A percentile compares a stretch with the other conserved stretches of the same genome.
phyloP scores from a whole-genome alignment of 805 yeast genomes.

The Candida sanyiensis region DNA sequence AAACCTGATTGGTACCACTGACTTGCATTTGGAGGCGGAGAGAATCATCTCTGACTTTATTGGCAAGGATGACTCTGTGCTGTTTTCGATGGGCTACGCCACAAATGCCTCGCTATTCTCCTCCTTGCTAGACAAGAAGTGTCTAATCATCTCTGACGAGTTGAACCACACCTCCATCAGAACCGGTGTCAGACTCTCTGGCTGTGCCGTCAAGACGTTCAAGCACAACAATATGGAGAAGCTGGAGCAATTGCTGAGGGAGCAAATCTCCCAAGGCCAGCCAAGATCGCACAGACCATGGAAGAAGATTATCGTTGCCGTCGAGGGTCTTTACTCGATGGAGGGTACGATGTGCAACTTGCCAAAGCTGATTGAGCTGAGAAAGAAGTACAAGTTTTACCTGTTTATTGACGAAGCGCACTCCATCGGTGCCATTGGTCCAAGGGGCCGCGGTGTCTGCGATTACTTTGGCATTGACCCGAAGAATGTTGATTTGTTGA shows the following conservation, averaged over 20 bases:
- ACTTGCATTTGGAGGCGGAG: constrained; percentile 72
- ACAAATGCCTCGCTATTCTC: constrained; percentile 88
- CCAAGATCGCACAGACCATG: constrained; percentile 95
- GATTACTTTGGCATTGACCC: constrained; percentile 86
- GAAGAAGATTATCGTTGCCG: constrained; percentile 79
- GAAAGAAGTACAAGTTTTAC: constrained; percentile 82
- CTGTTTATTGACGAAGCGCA: constrained; percentile 96
- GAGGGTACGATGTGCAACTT: constrained; percentile 77
- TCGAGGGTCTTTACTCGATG: constrained; percentile 84
- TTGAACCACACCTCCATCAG: constrained; percentile 94
- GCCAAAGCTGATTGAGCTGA: constrained; percentile 62
- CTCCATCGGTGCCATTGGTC: constrained; percentile 98
- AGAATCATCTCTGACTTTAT: constrained; percentile 72
- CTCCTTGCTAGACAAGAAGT: constrained; percentile 77
- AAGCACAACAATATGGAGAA: constrained; percentile 88
- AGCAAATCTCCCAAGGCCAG: constrained; percentile 49
- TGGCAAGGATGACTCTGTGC: constrained; percentile 82
- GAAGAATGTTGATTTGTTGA: constrained; percentile 69
- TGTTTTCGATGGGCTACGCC: constrained; percentile 93
- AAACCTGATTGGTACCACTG: constrained; percentile 66
- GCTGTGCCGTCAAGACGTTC: constrained; percentile 88
- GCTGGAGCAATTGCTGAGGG: constrained; percentile 61
- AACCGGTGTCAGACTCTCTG: constrained; percentile 88
- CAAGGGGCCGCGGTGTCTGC: constrained; percentile 89
- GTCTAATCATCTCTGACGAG: constrained; percentile 89